phyloP scores from a whole-genome alignment of 306 rosid species.

The Prunus persica region DNA sequence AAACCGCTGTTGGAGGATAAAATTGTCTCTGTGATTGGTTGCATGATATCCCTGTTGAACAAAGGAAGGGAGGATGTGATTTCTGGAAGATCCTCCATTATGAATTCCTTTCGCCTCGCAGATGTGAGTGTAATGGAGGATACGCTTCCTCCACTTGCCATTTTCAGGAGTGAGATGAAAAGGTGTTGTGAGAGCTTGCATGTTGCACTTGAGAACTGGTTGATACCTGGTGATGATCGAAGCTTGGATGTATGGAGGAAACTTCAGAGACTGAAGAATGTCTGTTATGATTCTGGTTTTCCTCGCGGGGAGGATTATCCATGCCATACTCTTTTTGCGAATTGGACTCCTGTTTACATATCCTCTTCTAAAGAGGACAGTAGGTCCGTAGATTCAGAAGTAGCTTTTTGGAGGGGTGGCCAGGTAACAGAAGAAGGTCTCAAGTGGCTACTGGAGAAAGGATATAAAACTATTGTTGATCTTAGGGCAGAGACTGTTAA shows the following conservation, averaged over 20 bases:
- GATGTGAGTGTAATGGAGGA: slow-evolving; percentile 53
- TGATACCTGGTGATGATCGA: slow-evolving; percentile 52
- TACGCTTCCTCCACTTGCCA: slow-evolving; percentile 70
- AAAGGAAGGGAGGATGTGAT: slow-evolving; percentile 74
- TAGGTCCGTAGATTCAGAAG: slow-evolving; percentile 48
- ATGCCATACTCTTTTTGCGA: slow-evolving; percentile 65
- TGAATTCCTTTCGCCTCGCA: slow-evolving; percentile 32
- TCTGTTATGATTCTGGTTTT: slow-evolving; percentile 89
- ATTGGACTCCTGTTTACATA: slow-evolving; percentile 70
- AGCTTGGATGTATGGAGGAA: slow-evolving; percentile 82
- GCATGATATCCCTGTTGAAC: slow-evolving; percentile 73
- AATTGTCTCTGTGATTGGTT: slow-evolving; percentile 88
- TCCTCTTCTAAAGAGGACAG: slow-evolving; percentile 46
- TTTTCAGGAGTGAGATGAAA: slow-evolving; percentile 85
- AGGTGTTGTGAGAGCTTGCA: slow-evolving; percentile 97
- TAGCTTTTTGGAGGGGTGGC: slow-evolving; percentile 91
- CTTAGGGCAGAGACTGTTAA: slow-evolving; percentile 71
- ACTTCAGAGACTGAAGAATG: slow-evolving; percentile 87
- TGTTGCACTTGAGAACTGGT: slow-evolving; percentile 75
- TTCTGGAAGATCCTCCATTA: slow-evolving; percentile 63
- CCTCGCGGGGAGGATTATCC: slow-evolving; percentile 67
- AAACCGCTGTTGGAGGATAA: slow-evolving; percentile 76
- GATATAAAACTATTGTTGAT: slow-evolving; percentile 79
- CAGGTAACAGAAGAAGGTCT: slow-evolving; percentile 95
- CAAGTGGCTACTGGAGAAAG: slow-evolving; percentile 70